A percentile compares a stretch with the other conserved stretches of the same genome.
These are phyloP conservation scores for Kernera saxatilis DNA, from an alignment of 345 rosid genomes.

Conservation along the genomic window DNA sequence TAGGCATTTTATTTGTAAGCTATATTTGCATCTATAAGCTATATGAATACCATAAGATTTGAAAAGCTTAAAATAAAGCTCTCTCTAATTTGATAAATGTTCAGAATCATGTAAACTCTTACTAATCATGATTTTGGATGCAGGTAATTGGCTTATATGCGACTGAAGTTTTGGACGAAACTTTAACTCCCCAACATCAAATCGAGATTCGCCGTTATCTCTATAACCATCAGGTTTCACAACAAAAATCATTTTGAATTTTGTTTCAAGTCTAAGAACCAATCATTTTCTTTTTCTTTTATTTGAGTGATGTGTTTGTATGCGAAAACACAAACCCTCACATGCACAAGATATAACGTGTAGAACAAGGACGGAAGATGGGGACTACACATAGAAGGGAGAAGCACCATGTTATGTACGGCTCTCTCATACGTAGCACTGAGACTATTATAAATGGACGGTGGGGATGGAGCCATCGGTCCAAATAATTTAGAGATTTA, in stretches of 20 bases:
- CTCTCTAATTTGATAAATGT: not conserved
- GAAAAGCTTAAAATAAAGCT: not conserved
- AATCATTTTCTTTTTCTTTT: not conserved
- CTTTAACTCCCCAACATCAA: constrained; percentile 35
- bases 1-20: too few relatives aligned
- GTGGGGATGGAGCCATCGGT: constrained; percentile 22
- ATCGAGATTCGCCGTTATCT: constrained; percentile 51
- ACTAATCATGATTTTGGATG: not conserved
- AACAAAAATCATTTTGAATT: not conserved
- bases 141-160: constrained; percentile 56
- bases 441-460: constrained; percentile 9
- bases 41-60: too few relatives aligned
- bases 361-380: constrained; percentile 26
- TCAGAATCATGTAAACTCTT: not conserved
- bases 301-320: not conserved
- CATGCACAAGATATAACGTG: constrained; percentile 1
- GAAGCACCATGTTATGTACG: constrained; percentile 20
- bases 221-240: constrained; percentile 64
- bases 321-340: not conserved
- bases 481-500: too few relatives aligned
- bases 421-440: constrained; percentile 20
- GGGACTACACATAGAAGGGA: constrained; percentile 26
- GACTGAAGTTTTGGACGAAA: constrained; percentile 38
- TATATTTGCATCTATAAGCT: too few relatives aligned
- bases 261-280: not conserved